Evolutionary conservation across 2,329 filamentous ascomycete species (phyloP), one percentile per base, ranked within the genome.

Genomic region (Neofusicoccum ribis): DNA sequence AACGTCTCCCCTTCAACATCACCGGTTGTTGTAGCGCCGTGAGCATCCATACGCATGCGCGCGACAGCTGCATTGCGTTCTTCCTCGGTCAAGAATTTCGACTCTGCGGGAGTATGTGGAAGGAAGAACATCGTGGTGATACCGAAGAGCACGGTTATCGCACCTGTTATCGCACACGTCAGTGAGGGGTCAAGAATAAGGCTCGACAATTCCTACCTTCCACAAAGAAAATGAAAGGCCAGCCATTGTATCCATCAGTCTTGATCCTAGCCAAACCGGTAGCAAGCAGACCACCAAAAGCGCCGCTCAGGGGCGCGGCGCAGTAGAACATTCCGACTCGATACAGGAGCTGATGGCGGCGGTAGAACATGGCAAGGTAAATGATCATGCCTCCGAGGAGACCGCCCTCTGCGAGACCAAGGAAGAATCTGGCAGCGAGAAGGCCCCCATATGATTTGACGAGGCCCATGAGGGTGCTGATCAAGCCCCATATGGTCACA

Each of bases 101-200:
- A 78, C 8, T 70, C 70, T 7, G 68, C 68, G 2, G 74, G 73
- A 0, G 70, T 86, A 66, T 86, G 83, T 1, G 84, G 84, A 2
- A 86, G 77, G 1, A 82, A 67, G 64, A 87, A 85, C 70, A 81
- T 83, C 6, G 84, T 77, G 2, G 75, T 71, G 3, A 82, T 70
- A 5, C 84, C 84, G 2, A 74, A 73, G 9, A 72, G 50, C 3
- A 74, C 66, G 0, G 72, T 76, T 7, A 71, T 68, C 0, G 68
- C 71, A 3, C 74, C 73, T 54, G 39, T 8, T 5, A 36, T 8
- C 5, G 15, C n/a, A 36, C 31, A n/a, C 5, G 11, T 60, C 11
- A 60, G 31, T 27, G 17, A 43, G 43, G 7, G 5, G 17, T 27
- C 0, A 2, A 1, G 11, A 2, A 7, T 9, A 5, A 17, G 14